A percentile compares a stretch with the other conserved stretches of the same genome.
These are phyloP conservation scores for Cytospora mali DNA, from an alignment of 2,329 filamentous ascomycete species.

Conservation along the genomic window DNA sequence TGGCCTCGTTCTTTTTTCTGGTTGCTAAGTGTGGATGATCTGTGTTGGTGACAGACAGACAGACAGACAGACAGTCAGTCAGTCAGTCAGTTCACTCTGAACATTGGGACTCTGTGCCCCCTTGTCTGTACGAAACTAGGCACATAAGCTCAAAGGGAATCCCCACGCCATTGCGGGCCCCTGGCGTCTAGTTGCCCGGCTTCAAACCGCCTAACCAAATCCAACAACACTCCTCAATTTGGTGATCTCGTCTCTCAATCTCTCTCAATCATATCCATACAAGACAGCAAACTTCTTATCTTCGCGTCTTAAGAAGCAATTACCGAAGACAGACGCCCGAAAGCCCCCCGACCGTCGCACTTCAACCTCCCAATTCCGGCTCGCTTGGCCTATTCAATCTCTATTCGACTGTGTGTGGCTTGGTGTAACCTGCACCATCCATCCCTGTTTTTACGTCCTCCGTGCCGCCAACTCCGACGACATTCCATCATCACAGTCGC, in stretches of 20 bases:
- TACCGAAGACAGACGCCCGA: neutral
- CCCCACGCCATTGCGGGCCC: constrained; percentile 18
- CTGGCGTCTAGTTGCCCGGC: constrained; percentile 5
- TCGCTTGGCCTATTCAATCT: constrained; percentile 2
- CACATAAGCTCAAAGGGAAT: neutral
- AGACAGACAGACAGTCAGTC: too few species aligned
- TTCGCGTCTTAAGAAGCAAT: constrained; percentile 2
- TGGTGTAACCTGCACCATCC: constrained; percentile 8
- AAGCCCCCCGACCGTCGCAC: neutral
- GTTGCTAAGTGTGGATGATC: too few species aligned
- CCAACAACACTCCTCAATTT: constrained; percentile 18
- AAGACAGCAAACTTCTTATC: constrained; percentile 12
- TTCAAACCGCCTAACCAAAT: constrained; percentile 20
- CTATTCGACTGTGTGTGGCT: constrained; percentile 9
- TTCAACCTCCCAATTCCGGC: constrained; percentile 2
- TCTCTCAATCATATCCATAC: neutral
- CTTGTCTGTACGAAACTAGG: constrained; percentile 3
- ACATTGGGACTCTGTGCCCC: neutral
- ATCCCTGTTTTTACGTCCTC: constrained; percentile 20
- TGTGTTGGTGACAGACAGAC: too few species aligned
- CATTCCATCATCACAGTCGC: constrained; percentile 10
- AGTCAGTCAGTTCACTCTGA: too few species aligned
- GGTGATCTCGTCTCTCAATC: constrained; percentile 21
- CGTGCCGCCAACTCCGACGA: constrained; percentile 23
- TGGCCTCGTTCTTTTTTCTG: neutral